Base-by-base conservation (phyloP, 2,329 filamentous ascomycete species). In the Nothophoma quercina region DNA sequence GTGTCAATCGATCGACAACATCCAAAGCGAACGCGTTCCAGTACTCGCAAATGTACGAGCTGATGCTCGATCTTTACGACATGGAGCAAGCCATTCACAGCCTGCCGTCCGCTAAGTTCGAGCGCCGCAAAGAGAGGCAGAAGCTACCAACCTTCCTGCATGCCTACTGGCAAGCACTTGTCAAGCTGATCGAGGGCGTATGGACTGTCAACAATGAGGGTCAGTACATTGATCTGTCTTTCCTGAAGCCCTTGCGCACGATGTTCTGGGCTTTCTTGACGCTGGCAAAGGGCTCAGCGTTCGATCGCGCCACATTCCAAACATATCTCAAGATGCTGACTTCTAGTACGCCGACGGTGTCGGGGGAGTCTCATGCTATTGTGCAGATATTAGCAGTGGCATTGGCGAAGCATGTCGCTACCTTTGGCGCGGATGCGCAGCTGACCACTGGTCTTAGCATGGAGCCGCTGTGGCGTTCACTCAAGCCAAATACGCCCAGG, bases 361-460 rank as follows among this genome's bases (percentile, higher is more conserved):
- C 32, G 0, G 47, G 47, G 2, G 29, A 47, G 5, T 45, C 58
- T 1, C 48, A 36, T 18, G 29, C 33, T 56, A 6, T 65, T 70
- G 18, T 72, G 60, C 28, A 63, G 58, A 41, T 61, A 60, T 32
- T 76, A 58, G 36, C 62, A 53, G 41, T 60, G 63, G 36, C 48
- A 18, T 42, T 69, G 10, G 63, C 58, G 4, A 66, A 67, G 43
- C 65, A 71, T 36, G 43, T 71, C 7, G 59, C 58, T 28, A 73
- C 52, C 2, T 93, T 96, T 66, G 81, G 84, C 19, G 81, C 85
- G 13, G 86, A 85, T 2, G 93, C 92, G 76, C 85, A 86, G 48
- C 77, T 96, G 12, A 86, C 80, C 0, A 92, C 88, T 2, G 92
- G 91, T 0, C 77, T 92, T 10, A 88, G 85, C 60, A 95, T 96